Base-by-base conservation (phyloP, 1,284 basidiomycete genomes). In the Austroboletus novae-zelandiae region DNA sequence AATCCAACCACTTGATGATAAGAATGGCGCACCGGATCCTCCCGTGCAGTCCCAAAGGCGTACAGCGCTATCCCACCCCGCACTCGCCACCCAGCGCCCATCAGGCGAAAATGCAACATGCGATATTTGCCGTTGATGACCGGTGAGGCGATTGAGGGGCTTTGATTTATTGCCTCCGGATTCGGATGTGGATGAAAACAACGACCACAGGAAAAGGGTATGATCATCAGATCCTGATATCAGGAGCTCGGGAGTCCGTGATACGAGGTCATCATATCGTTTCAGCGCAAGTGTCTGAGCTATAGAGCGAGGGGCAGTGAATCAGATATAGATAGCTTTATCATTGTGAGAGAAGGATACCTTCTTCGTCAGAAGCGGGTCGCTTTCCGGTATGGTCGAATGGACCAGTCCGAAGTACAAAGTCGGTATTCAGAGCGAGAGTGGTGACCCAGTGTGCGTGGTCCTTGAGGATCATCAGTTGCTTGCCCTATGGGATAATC, bases 381-480 rank as follows among this genome's bases (percentile, higher is more conserved):
- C 76, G 77, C 70, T 90, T 92, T 47, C 79, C 81, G 1, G 80
- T 89, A 58, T 97, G 91, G 66, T 98, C 95, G 61, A 91, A 99
- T 0, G 96, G 94, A 0, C 97, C 96, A 0, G 96, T 98, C 4
- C 95, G 86, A 9, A 98, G 78, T 14, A 96, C 83, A 66, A 95
- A 98, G 68, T 99, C 96, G 14, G 95, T 97, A 63, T 94, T 96
- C 49, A 99, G 79, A 2, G 96, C 88, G 43, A 99, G 83, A 0
- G 95, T 98, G 41, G 95, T 99, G 18, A 99, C 96, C 96, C 95
- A 98, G 66, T 99, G 97, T 0, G 95, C 95, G 62, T 99, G 97
- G 57, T 98, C 94, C 68, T 89, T 93, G 27, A 99, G 75, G 1
- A 86, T 87, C 78, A 87, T 77, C 43, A 90, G 62, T 40, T 75